A percentile compares a stretch with the other conserved stretches of the same genome.
phyloP scores from a whole-genome alignment of 371 early-diverging fungal species.

The Rhizopus delemar region DNA sequence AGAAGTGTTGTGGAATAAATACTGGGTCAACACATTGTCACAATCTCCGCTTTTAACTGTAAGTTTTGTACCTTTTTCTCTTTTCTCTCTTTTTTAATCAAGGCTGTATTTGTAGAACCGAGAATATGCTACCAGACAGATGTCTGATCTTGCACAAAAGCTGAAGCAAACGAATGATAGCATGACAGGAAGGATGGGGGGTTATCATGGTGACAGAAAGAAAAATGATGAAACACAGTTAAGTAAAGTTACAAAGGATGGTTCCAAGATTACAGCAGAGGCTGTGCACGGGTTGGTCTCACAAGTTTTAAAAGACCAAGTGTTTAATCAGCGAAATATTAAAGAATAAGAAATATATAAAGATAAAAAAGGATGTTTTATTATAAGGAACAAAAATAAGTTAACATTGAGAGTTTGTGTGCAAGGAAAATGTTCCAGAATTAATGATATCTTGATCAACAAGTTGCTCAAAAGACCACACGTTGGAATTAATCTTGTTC shows the following conservation, averaged over 20 bases:
- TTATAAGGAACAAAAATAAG: background rate
- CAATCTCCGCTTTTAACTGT: constrained; percentile 89
- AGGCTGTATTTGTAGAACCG: constrained; percentile 61
- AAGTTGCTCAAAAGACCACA: constrained; percentile 35
- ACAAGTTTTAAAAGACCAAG: constrained; percentile 77
- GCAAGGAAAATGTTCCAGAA: constrained; percentile 18
- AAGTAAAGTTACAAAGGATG: constrained; percentile 76
- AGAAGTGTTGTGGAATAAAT: constrained; percentile 94
- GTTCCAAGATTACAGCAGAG: constrained; percentile 78
- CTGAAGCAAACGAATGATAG: constrained; percentile 75
- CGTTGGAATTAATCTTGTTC: constrained; percentile 34
- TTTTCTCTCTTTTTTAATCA: background rate
- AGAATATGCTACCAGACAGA: constrained; percentile 77
- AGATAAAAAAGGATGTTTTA: background rate
- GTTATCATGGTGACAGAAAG: constrained; percentile 62
- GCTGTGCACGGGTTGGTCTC: constrained; percentile 79
- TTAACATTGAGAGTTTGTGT: constrained; percentile 23
- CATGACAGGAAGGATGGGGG: constrained; percentile 57
- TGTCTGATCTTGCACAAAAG: constrained; percentile 81
- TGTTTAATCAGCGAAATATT: constrained; percentile 62
- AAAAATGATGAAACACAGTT: constrained; percentile 70
- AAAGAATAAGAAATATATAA: background rate
- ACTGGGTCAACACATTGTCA: constrained; percentile 94
- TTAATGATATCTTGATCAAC: constrained; percentile 27
- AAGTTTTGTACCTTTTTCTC: constrained; percentile 23